These are phyloP conservation scores for Citrus sinensis DNA, from an alignment of 345 rosid species.

Conservation along the genomic window DVS_A1.0 CM039169.1:85501-86000, in stretches of 20 bases:
- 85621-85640: not conserved
- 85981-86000: not conserved
- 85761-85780: slow-evolving; percentile 94
- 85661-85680: not conserved
- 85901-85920: slow-evolving; percentile 95
- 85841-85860: slow-evolving; percentile 98
- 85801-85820: slow-evolving; percentile 93
- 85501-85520: not conserved
- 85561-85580: no score
- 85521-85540: not conserved
- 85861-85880: slow-evolving; percentile 95
- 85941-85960: slow-evolving; percentile 92
- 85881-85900: slow-evolving; percentile 97
- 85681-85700: not conserved
- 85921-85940: slow-evolving; percentile 93
- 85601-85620: not conserved
- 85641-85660: not conserved
- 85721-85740: slow-evolving; percentile 42
- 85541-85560: not conserved
- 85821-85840: slow-evolving; percentile 96
- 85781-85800: slow-evolving; percentile 91
- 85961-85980: slow-evolving; percentile 62
- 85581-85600: not conserved
- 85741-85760: slow-evolving; percentile 94
- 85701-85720: slow-evolving; percentile 3